A percentile compares a stretch with the other conserved stretches of the same genome.
These are phyloP conservation scores for Vigna nakashimae DNA, from an alignment of 306 rosid species.

Conservation along the genomic window DNA sequence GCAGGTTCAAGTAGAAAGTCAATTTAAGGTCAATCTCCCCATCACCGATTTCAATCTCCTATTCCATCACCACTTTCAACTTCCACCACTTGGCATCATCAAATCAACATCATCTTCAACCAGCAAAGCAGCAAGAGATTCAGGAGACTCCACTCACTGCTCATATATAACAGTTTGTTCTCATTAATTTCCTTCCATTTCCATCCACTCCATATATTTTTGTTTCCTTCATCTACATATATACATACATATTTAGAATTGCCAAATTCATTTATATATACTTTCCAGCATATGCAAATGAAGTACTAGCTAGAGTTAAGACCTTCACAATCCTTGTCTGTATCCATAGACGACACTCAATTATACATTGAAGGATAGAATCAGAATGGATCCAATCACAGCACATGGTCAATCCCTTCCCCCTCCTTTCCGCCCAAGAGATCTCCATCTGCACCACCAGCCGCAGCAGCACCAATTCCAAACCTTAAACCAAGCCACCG, in stretches of 20 bases:
- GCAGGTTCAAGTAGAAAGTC: neutral
- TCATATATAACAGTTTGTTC: neutral
- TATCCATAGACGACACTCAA: neutral
- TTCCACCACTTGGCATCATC: neutral
- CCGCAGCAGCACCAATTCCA: constrained; percentile 56
- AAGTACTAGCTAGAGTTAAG: neutral
- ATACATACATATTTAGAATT: neutral
- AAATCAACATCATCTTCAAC: constrained; percentile 18
- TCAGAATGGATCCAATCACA: constrained; percentile 61
- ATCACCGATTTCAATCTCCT: constrained; percentile 9
- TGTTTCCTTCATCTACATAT: neutral
- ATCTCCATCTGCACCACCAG: constrained; percentile 62
- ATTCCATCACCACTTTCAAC: neutral
- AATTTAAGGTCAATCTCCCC: neutral
- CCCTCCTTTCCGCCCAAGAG: constrained; percentile 78
- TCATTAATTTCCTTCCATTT: neutral
- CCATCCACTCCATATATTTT: neutral
- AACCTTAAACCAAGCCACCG: constrained; percentile 55
- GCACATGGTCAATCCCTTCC: constrained; percentile 75
- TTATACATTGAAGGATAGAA: neutral
- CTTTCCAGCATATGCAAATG: constrained; percentile 20
- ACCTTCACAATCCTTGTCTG: neutral
- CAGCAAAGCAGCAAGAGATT: neutral
- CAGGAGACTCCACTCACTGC: neutral
- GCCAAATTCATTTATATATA: neutral